Evolutionary conservation across 169 alveolate species (phyloP), one percentile per base, ranked within the genome.

Genomic region (Plasmodium vinckei): DNA sequence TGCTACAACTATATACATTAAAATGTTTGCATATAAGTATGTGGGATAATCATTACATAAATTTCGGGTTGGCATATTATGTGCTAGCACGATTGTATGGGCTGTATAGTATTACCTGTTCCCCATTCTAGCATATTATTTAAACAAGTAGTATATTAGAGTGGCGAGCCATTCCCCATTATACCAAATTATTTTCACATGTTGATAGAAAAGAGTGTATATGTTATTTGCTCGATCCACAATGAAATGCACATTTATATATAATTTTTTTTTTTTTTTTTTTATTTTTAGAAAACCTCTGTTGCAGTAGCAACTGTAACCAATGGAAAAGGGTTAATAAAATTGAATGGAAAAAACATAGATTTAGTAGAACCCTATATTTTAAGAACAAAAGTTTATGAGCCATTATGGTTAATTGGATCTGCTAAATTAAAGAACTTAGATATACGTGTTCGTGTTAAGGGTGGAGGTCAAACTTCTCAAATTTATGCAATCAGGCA

Each of bases 401-500:
- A 99, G 96, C 99, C 99, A 59, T 95, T 99, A 64, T 95, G 98
- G 82, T 92, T 99, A 67, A 96, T 99, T 61, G 99, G 99, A 42
- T 94, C 97, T 91, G 95, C 97, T 59, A 92, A 97, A 53, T 95
- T 98, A 94, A 93, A 95, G 87, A 95, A 95, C 72, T 87, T 99
- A 44, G 99, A 97, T 94, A 97, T 99, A 86, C 98, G 99, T 94
- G 96, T 98, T 88, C 96, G 99, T 73, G 99, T 99, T 15, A 95
- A 97, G 54, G 99, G 99, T 67, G 99, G 99, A 70, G 99, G 99
- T 79, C 95, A 96, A 84, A 96, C 99, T 54, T 95, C 99, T 87
- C 99, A 99, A 94, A 95, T 99, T 89, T 98, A 97, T 89, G 99
- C 99, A 63, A 93, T 97, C 77, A 92, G 98, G 64, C 99, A 98